Conservation (phyloP, 192 early-diverging fungal genomes). For the Coemansia sp. region DNA sequence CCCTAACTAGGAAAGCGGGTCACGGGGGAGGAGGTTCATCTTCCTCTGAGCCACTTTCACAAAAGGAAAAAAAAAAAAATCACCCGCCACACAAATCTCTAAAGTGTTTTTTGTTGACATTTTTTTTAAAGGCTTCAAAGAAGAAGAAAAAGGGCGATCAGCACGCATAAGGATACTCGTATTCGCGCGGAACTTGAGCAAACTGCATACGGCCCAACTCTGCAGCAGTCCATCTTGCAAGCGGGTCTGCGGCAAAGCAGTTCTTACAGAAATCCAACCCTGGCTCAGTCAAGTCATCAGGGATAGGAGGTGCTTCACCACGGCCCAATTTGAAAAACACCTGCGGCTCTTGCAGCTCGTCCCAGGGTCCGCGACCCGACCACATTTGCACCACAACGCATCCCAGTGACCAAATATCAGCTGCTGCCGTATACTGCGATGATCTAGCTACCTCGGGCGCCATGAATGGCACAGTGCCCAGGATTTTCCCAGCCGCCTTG, state of each 20-base stretch:
- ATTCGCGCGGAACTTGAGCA: slow-evolving; percentile 53
- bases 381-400: slow-evolving; percentile 96
- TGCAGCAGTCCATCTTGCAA: slow-evolving; percentile 73
- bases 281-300: slow-evolving; percentile 65
- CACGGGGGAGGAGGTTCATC: background rate
- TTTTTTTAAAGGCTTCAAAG: background rate
- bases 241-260: slow-evolving; percentile 81
- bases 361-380: slow-evolving; percentile 81
- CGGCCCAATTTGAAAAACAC: slow-evolving; percentile 76
- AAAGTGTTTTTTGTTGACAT: background rate
- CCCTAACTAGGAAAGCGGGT: background rate
- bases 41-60: background rate
- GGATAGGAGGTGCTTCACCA: slow-evolving; percentile 80
- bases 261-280: slow-evolving; percentile 70
- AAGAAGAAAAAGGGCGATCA: background rate
- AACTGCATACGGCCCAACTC: slow-evolving; percentile 74
- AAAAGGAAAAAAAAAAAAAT: background rate
- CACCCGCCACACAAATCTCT: background rate
- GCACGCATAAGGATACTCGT: slow-evolving; percentile 40
- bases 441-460: slow-evolving; percentile 89
- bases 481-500: slow-evolving; percentile 38
- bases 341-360: slow-evolving; percentile 55
- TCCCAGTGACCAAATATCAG: slow-evolving; percentile 90
- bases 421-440: slow-evolving; percentile 83
- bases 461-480: slow-evolving; percentile 92